These are phyloP conservation scores for Nevesoporus exiguus DNA, from an alignment of 768 basidiomycete species.

Conservation along the genomic window DNA sequence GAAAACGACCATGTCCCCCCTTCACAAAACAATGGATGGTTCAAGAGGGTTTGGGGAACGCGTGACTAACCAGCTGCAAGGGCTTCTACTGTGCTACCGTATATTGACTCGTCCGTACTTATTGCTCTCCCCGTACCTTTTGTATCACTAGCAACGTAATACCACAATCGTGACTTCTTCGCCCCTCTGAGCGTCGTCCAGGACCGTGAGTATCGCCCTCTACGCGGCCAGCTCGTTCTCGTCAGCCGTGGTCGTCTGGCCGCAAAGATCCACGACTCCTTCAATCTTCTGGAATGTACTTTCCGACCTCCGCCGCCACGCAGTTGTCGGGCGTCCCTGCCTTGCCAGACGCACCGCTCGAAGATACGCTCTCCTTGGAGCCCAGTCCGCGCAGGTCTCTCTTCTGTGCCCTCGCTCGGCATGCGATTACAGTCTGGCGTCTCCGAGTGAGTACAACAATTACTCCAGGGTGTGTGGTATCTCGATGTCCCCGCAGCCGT, in stretches of 20 bases:
- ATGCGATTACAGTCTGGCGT: slow-evolving; percentile 75
- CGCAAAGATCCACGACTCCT: background rate
- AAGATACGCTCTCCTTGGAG: slow-evolving; percentile 54
- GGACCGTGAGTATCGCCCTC: slow-evolving; percentile 2
- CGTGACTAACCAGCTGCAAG: slow-evolving; percentile 7
- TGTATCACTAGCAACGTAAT: slow-evolving; percentile 36
- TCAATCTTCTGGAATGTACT: slow-evolving; percentile 57
- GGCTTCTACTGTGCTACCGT: slow-evolving; percentile 14
- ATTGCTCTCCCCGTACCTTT: slow-evolving; percentile 13
- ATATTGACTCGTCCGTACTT: slow-evolving; percentile 15
- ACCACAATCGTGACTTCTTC: slow-evolving; percentile 11
- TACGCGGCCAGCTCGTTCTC: slow-evolving; percentile 4
- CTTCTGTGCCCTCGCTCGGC: slow-evolving; percentile 72
- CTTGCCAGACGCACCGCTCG: slow-evolving; percentile 58
- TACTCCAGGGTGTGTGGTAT: background rate
- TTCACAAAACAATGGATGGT: slow-evolving; percentile 23
- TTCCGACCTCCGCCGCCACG: slow-evolving; percentile 75
- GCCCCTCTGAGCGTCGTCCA: background rate
- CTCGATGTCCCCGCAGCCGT: slow-evolving; percentile 47
- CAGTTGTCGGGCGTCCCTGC: slow-evolving; percentile 68
- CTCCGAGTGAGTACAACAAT: slow-evolving; percentile 56
- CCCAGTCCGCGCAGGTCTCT: slow-evolving; percentile 74
- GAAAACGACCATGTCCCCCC: slow-evolving; percentile 10
- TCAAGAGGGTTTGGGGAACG: slow-evolving; percentile 25
- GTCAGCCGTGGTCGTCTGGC: slow-evolving; percentile 2